Percentiles rank a stretch among this genome's conserved stretches.
phyloP scores from a whole-genome alignment of 164 flowering plant species.

The Litsea cubeba region DNA sequence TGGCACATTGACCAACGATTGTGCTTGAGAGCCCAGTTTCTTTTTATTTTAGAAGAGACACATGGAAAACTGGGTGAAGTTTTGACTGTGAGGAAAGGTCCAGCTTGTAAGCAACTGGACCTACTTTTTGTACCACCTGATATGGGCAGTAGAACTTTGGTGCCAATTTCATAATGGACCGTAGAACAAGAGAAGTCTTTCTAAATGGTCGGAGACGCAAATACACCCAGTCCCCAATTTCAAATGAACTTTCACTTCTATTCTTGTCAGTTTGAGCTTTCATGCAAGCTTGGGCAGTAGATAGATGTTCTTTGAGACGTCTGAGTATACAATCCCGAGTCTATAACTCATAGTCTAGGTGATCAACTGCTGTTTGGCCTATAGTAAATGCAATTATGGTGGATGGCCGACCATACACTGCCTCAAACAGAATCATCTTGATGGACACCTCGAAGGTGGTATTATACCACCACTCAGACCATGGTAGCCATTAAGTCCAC shows the following conservation, averaged over 20 bases:
- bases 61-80: neutral
- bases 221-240: neutral
- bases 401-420: neutral
- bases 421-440: neutral
- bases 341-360: neutral
- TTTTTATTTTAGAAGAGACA: neutral
- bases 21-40: neutral
- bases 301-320: neutral
- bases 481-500: neutral
- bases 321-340: neutral
- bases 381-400: too few relatives aligned
- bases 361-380: too few relatives aligned
- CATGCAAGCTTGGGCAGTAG: neutral
- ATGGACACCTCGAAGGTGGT: neutral
- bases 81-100: neutral
- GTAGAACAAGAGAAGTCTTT: neutral
- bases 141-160: neutral
- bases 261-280: neutral
- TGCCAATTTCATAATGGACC: neutral
- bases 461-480: conserved; percentile 3
- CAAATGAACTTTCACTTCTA: neutral
- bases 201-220: neutral
- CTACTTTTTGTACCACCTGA: neutral
- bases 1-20: too few relatives aligned
- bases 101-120: neutral